A percentile compares a stretch with the other conserved stretches of the same genome.
phyloP scores from a whole-genome alignment of 192 early-diverging fungal genomes.

The Phycomyces blakesleeanus region DNA sequence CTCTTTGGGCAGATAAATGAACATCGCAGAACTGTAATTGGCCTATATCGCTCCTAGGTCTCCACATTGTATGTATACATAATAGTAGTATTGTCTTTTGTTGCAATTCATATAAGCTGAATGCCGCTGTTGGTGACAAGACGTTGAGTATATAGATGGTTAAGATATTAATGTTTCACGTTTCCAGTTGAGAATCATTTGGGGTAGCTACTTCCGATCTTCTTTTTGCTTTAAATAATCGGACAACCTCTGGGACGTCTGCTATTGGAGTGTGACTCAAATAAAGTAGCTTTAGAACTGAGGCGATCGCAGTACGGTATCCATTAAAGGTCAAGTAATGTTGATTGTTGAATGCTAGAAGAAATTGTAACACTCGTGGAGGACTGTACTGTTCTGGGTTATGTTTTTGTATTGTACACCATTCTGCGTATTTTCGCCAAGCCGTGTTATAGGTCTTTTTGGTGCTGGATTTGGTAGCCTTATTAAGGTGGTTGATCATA shows the following conservation, averaged over 20 bases:
- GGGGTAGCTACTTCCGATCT: conserved; percentile 1
- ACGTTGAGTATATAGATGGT: too few species aligned
- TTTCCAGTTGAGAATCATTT: neutral
- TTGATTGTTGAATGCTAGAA: too few species aligned
- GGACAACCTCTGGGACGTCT: neutral
- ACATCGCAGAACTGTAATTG: conserved; percentile 8
- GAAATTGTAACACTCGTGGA: too few species aligned
- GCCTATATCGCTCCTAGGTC: conserved; percentile 6
- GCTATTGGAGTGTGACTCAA: conserved; percentile 7
- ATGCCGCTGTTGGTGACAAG: too few species aligned
- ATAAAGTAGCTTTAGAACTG: too few species aligned
- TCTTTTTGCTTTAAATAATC: neutral
- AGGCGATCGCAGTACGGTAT: too few species aligned
- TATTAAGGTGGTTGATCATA: neutral
- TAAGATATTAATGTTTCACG: neutral
- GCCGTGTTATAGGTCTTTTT: conserved; percentile 2
- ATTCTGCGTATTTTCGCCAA: neutral
- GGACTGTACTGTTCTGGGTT: too few species aligned
- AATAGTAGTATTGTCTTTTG: conserved; percentile 2
- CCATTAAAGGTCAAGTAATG: too few species aligned
- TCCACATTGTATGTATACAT: conserved; percentile 12
- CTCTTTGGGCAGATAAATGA: neutral
- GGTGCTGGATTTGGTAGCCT: neutral
- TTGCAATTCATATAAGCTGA: conserved; percentile 1
- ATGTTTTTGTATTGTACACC: too few species aligned